These are phyloP conservation scores for Hypoxylon sp. DNA, from an alignment of 2,329 filamentous ascomycete genomes.

Conservation along the genomic window DNA sequence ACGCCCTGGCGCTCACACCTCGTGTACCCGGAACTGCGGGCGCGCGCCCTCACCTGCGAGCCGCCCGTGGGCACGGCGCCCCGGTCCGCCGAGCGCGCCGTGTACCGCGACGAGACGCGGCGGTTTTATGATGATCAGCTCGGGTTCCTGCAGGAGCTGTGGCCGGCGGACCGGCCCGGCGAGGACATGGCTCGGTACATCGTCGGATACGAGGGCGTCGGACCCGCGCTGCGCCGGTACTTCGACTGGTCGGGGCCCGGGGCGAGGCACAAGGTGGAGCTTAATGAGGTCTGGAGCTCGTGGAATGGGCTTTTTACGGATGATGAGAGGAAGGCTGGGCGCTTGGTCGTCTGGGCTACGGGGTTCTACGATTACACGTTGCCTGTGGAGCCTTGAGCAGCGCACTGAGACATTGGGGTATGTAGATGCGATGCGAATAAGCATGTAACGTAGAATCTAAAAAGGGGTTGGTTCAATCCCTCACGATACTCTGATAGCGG, in stretches of 20 bases:
- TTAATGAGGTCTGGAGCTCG: slow-evolving; percentile 64
- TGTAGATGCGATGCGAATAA: background rate
- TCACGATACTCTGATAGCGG: background rate
- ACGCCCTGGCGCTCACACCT: slow-evolving; percentile 90
- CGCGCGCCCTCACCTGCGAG: slow-evolving; percentile 90
- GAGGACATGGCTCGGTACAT: slow-evolving; percentile 67
- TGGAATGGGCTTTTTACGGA: slow-evolving; percentile 74
- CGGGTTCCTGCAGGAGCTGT: slow-evolving; percentile 70
- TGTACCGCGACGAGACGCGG: slow-evolving; percentile 90
- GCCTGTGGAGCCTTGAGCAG: slow-evolving; percentile 25
- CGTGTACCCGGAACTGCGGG: slow-evolving; percentile 77
- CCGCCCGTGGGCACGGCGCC: slow-evolving; percentile 79
- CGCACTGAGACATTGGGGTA: background rate
- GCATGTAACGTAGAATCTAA: background rate
- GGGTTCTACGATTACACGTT: slow-evolving; percentile 44
- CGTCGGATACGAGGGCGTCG: slow-evolving; percentile 70
- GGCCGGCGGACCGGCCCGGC: slow-evolving; percentile 51
- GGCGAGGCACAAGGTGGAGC: slow-evolving; percentile 55
- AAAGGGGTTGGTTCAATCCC: background rate
- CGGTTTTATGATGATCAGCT: slow-evolving; percentile 80
- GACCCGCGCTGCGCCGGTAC: slow-evolving; percentile 59
- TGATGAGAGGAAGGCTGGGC: slow-evolving; percentile 67
- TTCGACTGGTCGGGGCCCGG: slow-evolving; percentile 56
- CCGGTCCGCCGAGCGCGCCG: slow-evolving; percentile 67
- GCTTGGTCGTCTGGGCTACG: slow-evolving; percentile 68